Conservation (phyloP, 177 flowering plant genomes). For the Telopea speciosissima region DNA sequence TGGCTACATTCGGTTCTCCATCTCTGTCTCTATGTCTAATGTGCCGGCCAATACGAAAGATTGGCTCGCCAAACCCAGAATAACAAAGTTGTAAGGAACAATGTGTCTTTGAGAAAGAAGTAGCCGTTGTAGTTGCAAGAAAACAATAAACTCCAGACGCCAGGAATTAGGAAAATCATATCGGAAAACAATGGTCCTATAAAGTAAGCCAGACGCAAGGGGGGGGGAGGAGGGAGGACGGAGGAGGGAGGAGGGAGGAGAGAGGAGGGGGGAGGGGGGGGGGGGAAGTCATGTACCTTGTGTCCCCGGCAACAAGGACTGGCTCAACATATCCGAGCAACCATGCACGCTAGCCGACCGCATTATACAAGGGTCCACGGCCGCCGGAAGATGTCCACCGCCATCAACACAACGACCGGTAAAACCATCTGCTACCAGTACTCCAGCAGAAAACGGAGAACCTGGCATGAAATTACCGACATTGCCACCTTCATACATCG, state of each 20-base stretch:
- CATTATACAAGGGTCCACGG: constrained; percentile 57
- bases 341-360: constrained; percentile 88
- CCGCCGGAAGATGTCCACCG: constrained; percentile 20
- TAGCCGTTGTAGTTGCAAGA: too few species aligned
- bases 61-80: too few species aligned
- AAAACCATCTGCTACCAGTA: constrained; percentile 38
- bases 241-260: too few species aligned
- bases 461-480: constrained; percentile 33
- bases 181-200: not conserved
- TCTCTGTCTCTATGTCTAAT: too few species aligned
- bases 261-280: too few species aligned
- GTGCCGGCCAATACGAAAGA: too few species aligned
- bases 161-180: too few species aligned
- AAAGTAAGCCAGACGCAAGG: not conserved
- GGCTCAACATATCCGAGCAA: constrained; percentile 54
- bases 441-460: constrained; percentile 70
- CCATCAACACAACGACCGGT: constrained; percentile 27
- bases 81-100: too few species aligned
- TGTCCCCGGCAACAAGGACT: constrained; percentile 31
- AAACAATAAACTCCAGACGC: too few species aligned
- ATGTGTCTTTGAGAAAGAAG: too few species aligned
- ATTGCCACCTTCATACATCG: constrained; percentile 42
- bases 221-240: too few species aligned
- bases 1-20: too few species aligned
- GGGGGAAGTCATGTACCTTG: constrained; percentile 32